Conservation (phyloP, 1,284 basidiomycete genomes). For the Malassezia obtusa region DNA sequence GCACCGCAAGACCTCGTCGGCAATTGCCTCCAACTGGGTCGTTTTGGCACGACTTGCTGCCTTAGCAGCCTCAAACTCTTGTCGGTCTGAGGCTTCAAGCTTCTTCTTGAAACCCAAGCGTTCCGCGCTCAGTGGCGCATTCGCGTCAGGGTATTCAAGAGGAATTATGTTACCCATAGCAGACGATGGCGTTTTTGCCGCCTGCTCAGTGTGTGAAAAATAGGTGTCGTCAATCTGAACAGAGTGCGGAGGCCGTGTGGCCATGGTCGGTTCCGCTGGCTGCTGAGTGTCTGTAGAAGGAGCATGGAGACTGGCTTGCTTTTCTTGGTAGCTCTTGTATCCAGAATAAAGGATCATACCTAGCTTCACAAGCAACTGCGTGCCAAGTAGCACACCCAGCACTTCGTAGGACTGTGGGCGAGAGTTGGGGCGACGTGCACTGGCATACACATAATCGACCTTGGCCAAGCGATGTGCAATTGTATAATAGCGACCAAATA, state of each 20-base stretch:
- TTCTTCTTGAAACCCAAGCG: constrained; percentile 5
- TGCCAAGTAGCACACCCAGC: constrained; percentile 43
- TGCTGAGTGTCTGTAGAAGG: neutral
- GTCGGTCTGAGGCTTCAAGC: neutral
- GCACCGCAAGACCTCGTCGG: constrained; percentile 31
- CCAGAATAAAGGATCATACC: constrained; percentile 3
- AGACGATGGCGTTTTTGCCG: no score
- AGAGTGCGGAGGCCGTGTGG: neutral
- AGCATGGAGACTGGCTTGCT: neutral
- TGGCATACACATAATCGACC: constrained; percentile 38
- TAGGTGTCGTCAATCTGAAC: constrained; percentile 17
- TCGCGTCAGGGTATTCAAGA: constrained; percentile 18
- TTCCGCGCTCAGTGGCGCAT: constrained; percentile 4
- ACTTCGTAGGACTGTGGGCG: constrained; percentile 47
- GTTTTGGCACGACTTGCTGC: constrained; percentile 13
- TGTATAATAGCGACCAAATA: constrained; percentile 47
- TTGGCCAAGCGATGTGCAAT: constrained; percentile 43
- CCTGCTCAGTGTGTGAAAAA: constrained; percentile 4
- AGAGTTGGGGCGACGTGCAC: constrained; percentile 18
- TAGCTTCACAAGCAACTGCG: constrained; percentile 40
- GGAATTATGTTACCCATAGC: no score
- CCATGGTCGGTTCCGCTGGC: neutral
- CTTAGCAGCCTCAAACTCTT: constrained; percentile 9
- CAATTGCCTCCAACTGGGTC: constrained; percentile 18
- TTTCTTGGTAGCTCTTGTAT: constrained; percentile 18